phyloP scores from a whole-genome alignment of 2,329 filamentous ascomycete species.

The Lecanosticta acicola region DNA sequence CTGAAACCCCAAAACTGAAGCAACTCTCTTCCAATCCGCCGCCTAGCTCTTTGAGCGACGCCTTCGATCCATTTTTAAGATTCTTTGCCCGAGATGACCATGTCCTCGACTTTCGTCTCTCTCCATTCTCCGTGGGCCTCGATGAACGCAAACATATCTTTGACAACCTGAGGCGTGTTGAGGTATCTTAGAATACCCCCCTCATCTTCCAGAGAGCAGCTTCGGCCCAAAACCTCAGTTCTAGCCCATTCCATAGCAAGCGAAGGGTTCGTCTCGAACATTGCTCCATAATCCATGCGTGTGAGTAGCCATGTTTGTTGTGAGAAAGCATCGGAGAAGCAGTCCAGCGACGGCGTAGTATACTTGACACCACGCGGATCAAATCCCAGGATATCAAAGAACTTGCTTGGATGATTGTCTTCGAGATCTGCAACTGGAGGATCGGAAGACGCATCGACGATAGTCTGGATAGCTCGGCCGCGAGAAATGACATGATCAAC shows the following conservation, averaged over 20 bases:
- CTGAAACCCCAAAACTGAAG: slow-evolving; percentile 38
- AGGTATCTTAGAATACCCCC: slow-evolving; percentile 40
- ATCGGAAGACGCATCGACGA: slow-evolving; percentile 20
- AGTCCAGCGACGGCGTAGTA: slow-evolving; percentile 33
- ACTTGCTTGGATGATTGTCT: slow-evolving; percentile 22
- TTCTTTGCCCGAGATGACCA: too few species aligned
- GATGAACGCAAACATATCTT: slow-evolving; percentile 47
- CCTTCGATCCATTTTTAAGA: too few species aligned
- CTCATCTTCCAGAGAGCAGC: slow-evolving; percentile 24
- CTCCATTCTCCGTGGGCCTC: slow-evolving; percentile 37
- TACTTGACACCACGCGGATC: slow-evolving; percentile 40
- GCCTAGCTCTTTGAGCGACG: slow-evolving; percentile 7
- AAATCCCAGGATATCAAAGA: slow-evolving; percentile 43
- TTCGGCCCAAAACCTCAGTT: slow-evolving; percentile 31
- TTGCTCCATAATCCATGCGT: slow-evolving; percentile 33
- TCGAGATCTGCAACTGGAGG: neutral
- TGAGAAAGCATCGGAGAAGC: slow-evolving; percentile 30
- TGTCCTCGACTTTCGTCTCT: slow-evolving; percentile 23
- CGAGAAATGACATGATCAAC: slow-evolving; percentile 27
- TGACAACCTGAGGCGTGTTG: slow-evolving; percentile 43
- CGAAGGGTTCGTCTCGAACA: slow-evolving; percentile 36
- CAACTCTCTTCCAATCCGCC: slow-evolving; percentile 29
- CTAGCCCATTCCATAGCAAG: slow-evolving; percentile 41
- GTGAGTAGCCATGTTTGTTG: slow-evolving; percentile 36
- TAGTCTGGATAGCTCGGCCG: slow-evolving; percentile 19